These are phyloP conservation scores for Jatropha multifida DNA, from an alignment of 441 rosid genomes.

Conservation along the genomic window DNA sequence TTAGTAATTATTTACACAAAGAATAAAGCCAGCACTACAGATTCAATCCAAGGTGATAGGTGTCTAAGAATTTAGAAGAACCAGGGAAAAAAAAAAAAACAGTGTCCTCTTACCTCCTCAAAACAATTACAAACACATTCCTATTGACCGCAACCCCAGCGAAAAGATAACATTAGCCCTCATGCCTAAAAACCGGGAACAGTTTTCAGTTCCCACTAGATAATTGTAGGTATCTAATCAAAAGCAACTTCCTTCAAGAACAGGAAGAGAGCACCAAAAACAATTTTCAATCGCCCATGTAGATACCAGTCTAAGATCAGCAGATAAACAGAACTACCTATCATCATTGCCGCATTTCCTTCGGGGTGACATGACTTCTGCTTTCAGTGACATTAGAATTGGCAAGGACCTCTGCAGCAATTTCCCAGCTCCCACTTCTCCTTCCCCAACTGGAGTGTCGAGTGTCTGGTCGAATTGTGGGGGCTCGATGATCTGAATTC, in stretches of 20 bases:
- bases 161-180: slow-evolving; percentile 21
- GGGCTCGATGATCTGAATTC: slow-evolving; percentile 57
- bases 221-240: slow-evolving; percentile 19
- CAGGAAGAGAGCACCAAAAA: slow-evolving; percentile 18
- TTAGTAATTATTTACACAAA: slow-evolving; percentile 33
- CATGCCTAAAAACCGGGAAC: slow-evolving; percentile 19
- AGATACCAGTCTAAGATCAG: slow-evolving; percentile 4
- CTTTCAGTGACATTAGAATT: slow-evolving; percentile 54
- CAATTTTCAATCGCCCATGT: slow-evolving; percentile 15
- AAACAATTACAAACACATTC: slow-evolving; percentile 37
- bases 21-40: slow-evolving; percentile 31
- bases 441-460: slow-evolving; percentile 72
- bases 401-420: slow-evolving; percentile 50
- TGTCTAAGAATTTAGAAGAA: slow-evolving; percentile 16
- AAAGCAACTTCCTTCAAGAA: slow-evolving; percentile 19
- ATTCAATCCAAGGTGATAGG: slow-evolving; percentile 25
- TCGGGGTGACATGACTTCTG: slow-evolving; percentile 51
- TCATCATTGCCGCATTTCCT: slow-evolving; percentile 43
- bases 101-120: slow-evolving; percentile 23
- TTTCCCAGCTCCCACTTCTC: slow-evolving; percentile 75
- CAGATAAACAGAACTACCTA: slow-evolving; percentile 19
- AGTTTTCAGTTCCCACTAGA: slow-evolving; percentile 24
- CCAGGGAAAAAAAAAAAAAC: slow-evolving; percentile 7
- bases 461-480: slow-evolving; percentile 53
- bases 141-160: slow-evolving; percentile 24